Conservation (phyloP, 305 asterid species). For the Fraxinus dipetala region DNA sequence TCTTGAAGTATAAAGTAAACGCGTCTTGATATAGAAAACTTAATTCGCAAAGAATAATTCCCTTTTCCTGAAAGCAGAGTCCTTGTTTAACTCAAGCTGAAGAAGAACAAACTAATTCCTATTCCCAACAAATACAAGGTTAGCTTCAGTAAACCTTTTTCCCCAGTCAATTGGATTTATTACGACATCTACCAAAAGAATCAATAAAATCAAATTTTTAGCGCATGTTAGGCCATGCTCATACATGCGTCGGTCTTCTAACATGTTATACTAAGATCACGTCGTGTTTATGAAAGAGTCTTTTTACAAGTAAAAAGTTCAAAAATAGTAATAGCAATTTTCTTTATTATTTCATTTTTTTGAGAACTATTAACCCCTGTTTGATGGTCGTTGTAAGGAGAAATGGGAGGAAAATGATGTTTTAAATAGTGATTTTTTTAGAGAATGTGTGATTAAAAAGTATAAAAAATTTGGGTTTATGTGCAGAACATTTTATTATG, state of each 20-base stretch:
- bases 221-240: neutral
- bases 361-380: neutral
- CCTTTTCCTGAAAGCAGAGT: neutral
- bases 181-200: neutral
- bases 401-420: neutral
- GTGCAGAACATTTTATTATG: neutral
- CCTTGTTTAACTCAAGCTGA: neutral
- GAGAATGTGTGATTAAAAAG: neutral
- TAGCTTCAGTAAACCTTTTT: neutral
- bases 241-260: neutral
- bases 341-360: neutral
- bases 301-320: neutral
- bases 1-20: neutral
- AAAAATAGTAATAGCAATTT: neutral
- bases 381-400: neutral
- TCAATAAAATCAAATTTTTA: neutral
- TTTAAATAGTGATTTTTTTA: no score
- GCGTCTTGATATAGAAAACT: neutral
- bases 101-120: neutral
- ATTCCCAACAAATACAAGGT: neutral
- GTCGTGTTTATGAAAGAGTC: neutral
- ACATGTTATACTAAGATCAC: neutral
- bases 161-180: neutral
- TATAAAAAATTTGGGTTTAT: no score
- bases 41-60: neutral